Base-by-base conservation (phyloP, 306 rosid species). In the Benincasa hispida region DNA sequence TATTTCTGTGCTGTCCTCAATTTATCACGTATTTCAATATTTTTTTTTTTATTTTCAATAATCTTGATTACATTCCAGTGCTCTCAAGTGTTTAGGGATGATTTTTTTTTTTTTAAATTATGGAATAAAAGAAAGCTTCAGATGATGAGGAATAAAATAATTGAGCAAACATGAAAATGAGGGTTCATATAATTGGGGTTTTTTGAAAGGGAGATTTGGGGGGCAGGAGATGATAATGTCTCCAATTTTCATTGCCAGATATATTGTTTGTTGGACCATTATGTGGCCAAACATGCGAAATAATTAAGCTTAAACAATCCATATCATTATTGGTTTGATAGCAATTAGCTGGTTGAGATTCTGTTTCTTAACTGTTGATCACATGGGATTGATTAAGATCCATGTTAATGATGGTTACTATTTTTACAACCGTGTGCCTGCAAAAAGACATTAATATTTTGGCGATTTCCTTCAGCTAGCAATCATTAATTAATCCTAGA, bases 321-420 rank as follows among this genome's bases (percentile, higher is more conserved):
- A 63, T n/a, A n/a, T 63, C 72, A 63, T 63, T 35, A 34, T 9
- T 63, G 48, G 15, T 10, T 39, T 37, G 37, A 45, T 24, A 41
- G 32, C 12, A 42, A 69, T 45, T 41, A 69, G 56, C 54, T 42
- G 57, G 13, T 25, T 45, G 30, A 17, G 56, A 45, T 45, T 68
- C 21, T 22, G 74, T n/a, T 6, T 41, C 74, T 67, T 41, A 68
- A 68, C 74, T 45, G 75, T 69, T 69, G 1, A 69, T 69, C 75
- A 67, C 74, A 67, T 67, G 74, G 74, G 22, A 35, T 14, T 61
- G 22, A 19, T 65, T 19, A 65, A 13, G 19, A 67, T 22, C 18
- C 14, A 5, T 62, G 50, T 39, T 25, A 35, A 35, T 19, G 15
- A 18, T 63, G 74, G 4, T 37, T 21, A 41, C 18, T 41, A 22